These are phyloP conservation scores for Detonula confervacea DNA, from an alignment of 352 stramenopile genomes.

Conservation along the genomic window DNA sequence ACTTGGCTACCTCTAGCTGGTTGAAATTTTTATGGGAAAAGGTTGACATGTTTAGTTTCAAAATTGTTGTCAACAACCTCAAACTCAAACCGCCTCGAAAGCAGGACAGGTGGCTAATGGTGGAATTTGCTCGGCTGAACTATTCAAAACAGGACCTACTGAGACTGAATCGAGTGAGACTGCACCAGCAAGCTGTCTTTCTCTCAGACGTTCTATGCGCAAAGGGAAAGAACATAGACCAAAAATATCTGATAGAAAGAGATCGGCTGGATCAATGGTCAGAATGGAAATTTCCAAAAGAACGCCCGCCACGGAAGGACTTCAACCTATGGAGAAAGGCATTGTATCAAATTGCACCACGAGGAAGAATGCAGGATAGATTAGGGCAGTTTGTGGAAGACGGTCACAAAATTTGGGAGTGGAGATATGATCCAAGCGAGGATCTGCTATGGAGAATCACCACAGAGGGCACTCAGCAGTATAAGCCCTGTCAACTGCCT, in stretches of 20 bases:
- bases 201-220: constrained; percentile 14
- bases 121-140: not conserved
- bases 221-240: constrained; percentile 14
- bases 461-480: not conserved
- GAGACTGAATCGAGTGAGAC: constrained; percentile 17
- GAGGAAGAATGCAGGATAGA: not conserved
- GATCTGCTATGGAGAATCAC: not conserved
- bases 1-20: not conserved
- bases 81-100: not conserved
- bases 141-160: constrained; percentile 5
- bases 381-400: not conserved
- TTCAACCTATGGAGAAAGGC: constrained; percentile 14
- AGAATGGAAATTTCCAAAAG: not conserved
- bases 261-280: constrained; percentile 1
- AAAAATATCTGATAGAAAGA: not conserved
- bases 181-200: constrained; percentile 29
- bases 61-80: constrained; percentile 12
- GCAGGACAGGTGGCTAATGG: constrained; percentile 34
- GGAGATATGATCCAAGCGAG: not conserved
- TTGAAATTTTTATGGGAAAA: constrained; percentile 33
- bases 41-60: constrained; percentile 15
- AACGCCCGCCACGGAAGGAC: not conserved
- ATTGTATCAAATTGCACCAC: not conserved
- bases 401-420: constrained; percentile 13
- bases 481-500: not conserved